phyloP scores from a whole-genome alignment of 345 rosid genomes.

The Eucalyptus guilfoylei region DNA sequence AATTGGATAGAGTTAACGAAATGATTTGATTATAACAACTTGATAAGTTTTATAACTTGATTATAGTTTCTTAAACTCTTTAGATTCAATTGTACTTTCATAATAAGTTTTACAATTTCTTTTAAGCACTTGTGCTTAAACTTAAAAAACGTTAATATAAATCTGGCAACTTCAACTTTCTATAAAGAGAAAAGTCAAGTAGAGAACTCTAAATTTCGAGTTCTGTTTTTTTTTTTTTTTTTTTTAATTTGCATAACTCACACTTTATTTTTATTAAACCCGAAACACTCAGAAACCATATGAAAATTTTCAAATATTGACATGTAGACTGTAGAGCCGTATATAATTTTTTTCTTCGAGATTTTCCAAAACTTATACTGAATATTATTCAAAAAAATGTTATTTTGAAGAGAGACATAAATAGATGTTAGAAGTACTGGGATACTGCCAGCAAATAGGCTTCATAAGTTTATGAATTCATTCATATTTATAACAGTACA shows the following conservation, averaged over 20 bases:
- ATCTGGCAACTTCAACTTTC: accelerated
- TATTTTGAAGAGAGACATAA: background rate
- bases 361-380: background rate
- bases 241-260: too few relatives aligned
- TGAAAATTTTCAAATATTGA: background rate
- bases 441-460: background rate
- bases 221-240: too few relatives aligned
- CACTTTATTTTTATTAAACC: background rate
- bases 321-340: accelerated
- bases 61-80: background rate
- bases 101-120: background rate
- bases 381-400: background rate
- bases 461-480: background rate
- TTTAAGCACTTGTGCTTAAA: background rate
- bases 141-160: background rate
- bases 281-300: background rate
- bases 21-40: accelerated
- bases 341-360: background rate
- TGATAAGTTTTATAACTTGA: background rate
- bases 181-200: background rate
- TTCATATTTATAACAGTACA: background rate
- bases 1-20: background rate
- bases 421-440: background rate
- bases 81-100: accelerated
- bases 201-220: background rate